Percentiles rank a stretch among this genome's conserved stretches.
Conservation (phyloP, 306 rosid genomes). For the Medicago ruthenica region DNA sequence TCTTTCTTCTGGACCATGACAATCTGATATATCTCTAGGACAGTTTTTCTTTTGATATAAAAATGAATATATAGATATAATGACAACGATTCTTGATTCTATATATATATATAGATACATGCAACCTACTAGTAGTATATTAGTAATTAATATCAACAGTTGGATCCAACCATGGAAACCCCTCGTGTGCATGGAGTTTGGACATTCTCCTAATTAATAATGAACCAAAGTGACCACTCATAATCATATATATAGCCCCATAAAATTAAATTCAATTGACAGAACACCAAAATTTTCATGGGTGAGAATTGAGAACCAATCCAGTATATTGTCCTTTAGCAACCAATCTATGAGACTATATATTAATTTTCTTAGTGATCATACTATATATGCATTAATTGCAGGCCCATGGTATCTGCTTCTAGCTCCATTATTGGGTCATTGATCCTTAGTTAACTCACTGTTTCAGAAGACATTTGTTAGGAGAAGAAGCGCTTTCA, state of each 20-base stretch:
- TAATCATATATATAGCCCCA: constrained; percentile 35
- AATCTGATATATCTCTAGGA: not conserved
- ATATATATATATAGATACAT: constrained; percentile 3
- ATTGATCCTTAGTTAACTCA: constrained; percentile 7
- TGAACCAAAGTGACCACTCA: not conserved
- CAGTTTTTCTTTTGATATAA: too few species aligned
- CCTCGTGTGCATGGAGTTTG: constrained; percentile 51
- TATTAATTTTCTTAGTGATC: not conserved
- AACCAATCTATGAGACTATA: constrained; percentile 16
- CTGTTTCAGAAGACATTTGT: constrained; percentile 22
- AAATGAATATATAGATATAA: too few species aligned
- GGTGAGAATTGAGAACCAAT: constrained; percentile 44
- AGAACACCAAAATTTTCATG: constrained; percentile 40
- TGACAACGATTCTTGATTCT: constrained; percentile 19
- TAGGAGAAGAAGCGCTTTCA: constrained; percentile 50
- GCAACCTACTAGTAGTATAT: constrained; percentile 23
- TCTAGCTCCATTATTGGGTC: constrained; percentile 35
- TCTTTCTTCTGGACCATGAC: not conserved
- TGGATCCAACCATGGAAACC: constrained; percentile 60
- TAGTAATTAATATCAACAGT: constrained; percentile 46
- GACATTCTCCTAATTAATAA: constrained; percentile 50
- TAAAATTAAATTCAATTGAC: constrained; percentile 45
- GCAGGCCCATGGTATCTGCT: constrained; percentile 22
- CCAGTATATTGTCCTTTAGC: constrained; percentile 30
- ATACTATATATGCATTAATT: constrained; percentile 42